These are phyloP conservation scores for Solanum raphanifolium DNA, from an alignment of 257 asterid species.

Conservation along the genomic window DNA sequence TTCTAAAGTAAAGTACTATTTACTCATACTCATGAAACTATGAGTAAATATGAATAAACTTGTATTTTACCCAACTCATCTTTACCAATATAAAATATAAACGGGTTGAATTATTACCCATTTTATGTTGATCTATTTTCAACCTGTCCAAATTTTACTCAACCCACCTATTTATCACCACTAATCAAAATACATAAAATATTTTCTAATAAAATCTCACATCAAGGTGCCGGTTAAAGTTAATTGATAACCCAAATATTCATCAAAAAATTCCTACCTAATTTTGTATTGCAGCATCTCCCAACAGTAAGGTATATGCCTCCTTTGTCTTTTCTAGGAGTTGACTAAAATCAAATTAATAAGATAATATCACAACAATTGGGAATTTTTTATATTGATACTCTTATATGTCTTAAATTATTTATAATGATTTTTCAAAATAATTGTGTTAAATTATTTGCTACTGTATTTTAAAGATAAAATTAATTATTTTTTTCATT, in stretches of 20 bases:
- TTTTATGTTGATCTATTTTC: too few species aligned
- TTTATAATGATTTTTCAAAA: neutral
- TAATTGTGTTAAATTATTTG: neutral
- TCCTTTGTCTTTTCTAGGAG: neutral
- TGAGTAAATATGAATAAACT: too few species aligned
- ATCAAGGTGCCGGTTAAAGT: neutral
- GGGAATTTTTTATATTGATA: neutral
- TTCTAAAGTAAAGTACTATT: too few species aligned
- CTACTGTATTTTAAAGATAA: neutral
- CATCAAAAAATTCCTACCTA: neutral
- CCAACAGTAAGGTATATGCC: neutral
- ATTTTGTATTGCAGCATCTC: neutral
- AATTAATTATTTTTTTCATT: neutral
- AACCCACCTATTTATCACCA: fast-evolving
- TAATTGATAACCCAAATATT: neutral
- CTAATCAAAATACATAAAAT: neutral
- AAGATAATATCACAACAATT: neutral
- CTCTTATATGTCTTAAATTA: neutral
- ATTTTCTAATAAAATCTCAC: neutral
- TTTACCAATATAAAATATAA: fast-evolving
- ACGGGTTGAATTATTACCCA: fast-evolving
- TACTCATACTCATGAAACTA: too few species aligned
- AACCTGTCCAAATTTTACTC: too few species aligned
- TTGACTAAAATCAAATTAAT: neutral
- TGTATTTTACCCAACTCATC: too few species aligned